Percentiles rank a stretch among this genome's conserved stretches.
phyloP scores from a whole-genome alignment of 257 asterid species.

The Solanum sejunctum region DNA sequence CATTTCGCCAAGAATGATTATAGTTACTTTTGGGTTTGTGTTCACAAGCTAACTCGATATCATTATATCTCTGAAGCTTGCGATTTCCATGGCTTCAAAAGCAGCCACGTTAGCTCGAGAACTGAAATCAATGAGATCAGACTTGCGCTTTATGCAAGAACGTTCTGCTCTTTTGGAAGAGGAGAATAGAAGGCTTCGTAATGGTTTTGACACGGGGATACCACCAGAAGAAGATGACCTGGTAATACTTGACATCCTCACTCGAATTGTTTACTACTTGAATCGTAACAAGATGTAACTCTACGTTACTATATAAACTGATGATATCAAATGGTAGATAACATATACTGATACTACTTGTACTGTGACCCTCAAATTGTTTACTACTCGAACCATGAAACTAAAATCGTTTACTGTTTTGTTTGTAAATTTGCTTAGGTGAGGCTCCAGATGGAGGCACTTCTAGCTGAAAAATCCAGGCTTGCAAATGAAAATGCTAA shows the following conservation, averaged over 20 bases:
- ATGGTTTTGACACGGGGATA: slow-evolving; percentile 35
- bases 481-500: slow-evolving; percentile 83
- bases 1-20: background rate
- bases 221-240: slow-evolving; percentile 87
- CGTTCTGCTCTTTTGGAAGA: slow-evolving; percentile 67
- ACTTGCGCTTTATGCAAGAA: slow-evolving; percentile 67
- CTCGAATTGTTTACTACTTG: background rate
- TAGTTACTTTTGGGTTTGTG: background rate
- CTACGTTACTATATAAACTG: background rate
- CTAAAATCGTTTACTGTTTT: background rate
- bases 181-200: slow-evolving; percentile 72
- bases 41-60: background rate
- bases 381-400: background rate
- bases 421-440: slow-evolving; percentile 21
- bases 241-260: slow-evolving; percentile 20
- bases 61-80: slow-evolving; percentile 29
- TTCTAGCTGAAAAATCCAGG: slow-evolving; percentile 83
- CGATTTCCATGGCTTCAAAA: slow-evolving; percentile 85
- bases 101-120: slow-evolving; percentile 74
- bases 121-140: slow-evolving; percentile 61
- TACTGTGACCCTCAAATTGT: background rate
- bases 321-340: background rate
- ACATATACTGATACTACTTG: background rate
- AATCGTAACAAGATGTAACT: background rate
- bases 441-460: slow-evolving; percentile 92